Conservation (phyloP, 2,329 filamentous ascomycete genomes). For the Venturia nashicola region DNA sequence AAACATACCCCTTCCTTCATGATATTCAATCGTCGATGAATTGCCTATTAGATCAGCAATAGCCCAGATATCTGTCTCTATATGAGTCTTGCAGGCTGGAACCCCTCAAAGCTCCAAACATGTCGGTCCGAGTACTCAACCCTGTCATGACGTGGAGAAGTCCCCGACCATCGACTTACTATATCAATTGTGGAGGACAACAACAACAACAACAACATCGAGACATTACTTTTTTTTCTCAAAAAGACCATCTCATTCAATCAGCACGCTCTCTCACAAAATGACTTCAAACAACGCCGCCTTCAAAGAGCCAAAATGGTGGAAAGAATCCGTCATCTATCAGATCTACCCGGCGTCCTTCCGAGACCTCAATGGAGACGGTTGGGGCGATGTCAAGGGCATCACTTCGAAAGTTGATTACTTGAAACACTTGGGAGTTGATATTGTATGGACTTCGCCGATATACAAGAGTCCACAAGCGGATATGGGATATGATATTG, state of each 20-base stretch:
- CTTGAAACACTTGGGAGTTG: conserved; percentile 44
- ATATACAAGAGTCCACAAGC: conserved; percentile 41
- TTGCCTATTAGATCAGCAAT: neutral
- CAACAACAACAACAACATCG: neutral
- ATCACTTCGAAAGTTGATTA: conserved; percentile 55
- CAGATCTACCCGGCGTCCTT: conserved; percentile 46
- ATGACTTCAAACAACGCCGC: conserved; percentile 5
- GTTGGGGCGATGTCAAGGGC: conserved; percentile 53
- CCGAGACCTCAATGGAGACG: conserved; percentile 45
- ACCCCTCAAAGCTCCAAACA: neutral
- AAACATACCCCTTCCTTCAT: neutral
- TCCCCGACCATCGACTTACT: neutral
- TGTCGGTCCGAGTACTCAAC: neutral
- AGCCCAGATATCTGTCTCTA: neutral
- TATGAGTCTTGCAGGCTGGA: neutral
- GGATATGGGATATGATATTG: conserved; percentile 42
- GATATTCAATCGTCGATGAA: neutral
- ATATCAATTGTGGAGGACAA: neutral
- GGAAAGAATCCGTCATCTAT: conserved; percentile 27
- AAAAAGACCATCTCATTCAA: neutral
- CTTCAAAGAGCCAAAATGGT: conserved; percentile 16
- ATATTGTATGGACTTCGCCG: conserved; percentile 45
- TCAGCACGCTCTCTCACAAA: neutral
- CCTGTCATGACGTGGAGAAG: neutral
- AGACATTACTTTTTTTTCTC: neutral